Conservation (phyloP, 805 yeast species). For the Cyberlindnera mrakii region DNA sequence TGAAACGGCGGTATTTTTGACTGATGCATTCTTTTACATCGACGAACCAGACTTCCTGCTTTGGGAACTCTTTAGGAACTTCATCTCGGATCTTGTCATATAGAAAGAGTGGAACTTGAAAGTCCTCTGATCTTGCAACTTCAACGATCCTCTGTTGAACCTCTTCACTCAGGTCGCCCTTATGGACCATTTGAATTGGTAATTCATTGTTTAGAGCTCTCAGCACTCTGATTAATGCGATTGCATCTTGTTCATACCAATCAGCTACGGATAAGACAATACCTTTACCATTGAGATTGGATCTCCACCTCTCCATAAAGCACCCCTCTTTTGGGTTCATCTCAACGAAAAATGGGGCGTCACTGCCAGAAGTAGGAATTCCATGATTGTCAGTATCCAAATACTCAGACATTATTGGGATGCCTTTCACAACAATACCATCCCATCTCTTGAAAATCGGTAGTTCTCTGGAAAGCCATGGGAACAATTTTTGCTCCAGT, state of each 20-base stretch:
- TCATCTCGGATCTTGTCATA: slow-evolving; percentile 18
- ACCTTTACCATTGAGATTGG: slow-evolving; percentile 38
- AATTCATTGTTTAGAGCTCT: slow-evolving; percentile 29
- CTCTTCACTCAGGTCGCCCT: slow-evolving; percentile 30
- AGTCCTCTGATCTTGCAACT: slow-evolving; percentile 30
- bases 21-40: slow-evolving; percentile 25
- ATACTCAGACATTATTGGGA: slow-evolving; percentile 28
- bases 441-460: slow-evolving; percentile 34
- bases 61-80: slow-evolving; percentile 22
- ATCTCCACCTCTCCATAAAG: slow-evolving; percentile 26
- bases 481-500: slow-evolving; percentile 30
- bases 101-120: slow-evolving; percentile 26
- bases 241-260: slow-evolving; percentile 37
- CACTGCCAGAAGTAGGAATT: not conserved
- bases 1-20: slow-evolving; percentile 23
- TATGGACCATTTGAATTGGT: slow-evolving; percentile 38
- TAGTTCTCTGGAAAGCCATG: slow-evolving; percentile 28
- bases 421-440: slow-evolving; percentile 26
- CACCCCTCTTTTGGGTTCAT: slow-evolving; percentile 13
- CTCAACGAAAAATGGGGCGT: slow-evolving; percentile 14
- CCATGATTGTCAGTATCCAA: slow-evolving; percentile 16
- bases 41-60: slow-evolving; percentile 37
- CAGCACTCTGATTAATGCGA: slow-evolving; percentile 40
- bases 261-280: slow-evolving; percentile 48
- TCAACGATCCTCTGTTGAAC: slow-evolving; percentile 29